Evolutionary conservation across 2,329 filamentous ascomycete species (phyloP).

Genomic region (Aspergillus sp.): DNA sequence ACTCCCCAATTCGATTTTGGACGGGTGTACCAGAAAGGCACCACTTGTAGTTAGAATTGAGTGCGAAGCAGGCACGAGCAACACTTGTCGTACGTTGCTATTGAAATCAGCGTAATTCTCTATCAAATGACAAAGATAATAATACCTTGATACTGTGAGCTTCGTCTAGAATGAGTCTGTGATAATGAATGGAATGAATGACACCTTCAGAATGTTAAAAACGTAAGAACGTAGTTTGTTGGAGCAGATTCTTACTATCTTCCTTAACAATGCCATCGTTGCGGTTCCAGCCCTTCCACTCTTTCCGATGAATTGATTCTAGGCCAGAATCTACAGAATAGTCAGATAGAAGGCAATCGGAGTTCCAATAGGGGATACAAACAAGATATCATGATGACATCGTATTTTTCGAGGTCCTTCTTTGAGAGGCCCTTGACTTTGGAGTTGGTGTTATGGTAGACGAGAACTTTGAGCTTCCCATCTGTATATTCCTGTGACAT

Average conservation of each 20-base stretch:
- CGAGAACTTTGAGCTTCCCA: constrained; percentile 83
- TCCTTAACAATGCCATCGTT: constrained; percentile 80
- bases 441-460: constrained; percentile 83
- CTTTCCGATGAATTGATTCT: constrained; percentile 88
- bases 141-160: constrained; percentile 84
- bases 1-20: constrained; percentile 95
- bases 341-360: constrained; percentile 9
- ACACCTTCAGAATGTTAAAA: constrained; percentile 50
- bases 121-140: background rate
- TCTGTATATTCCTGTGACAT: constrained; percentile 65
- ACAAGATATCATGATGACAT: constrained; percentile 98
- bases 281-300: constrained; percentile 84
- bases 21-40: constrained; percentile 93
- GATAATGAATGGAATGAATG: constrained; percentile 83
- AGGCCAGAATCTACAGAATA: constrained; percentile 56
- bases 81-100: constrained; percentile 75
- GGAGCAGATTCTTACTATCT: constrained; percentile 47
- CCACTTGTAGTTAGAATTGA: constrained; percentile 88
- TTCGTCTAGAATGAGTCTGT: constrained; percentile 91
- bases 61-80: constrained; percentile 89
- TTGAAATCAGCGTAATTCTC: constrained; percentile 11
- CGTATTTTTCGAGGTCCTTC: constrained; percentile 74
- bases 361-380: constrained; percentile 32
- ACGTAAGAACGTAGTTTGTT: background rate
- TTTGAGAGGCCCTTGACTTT: constrained; percentile 75